Evolutionary conservation across 2,329 filamentous ascomycete genomes (phyloP), one percentile per base, ranked within the genome.

Genomic region (Apiospora aurea): DNA sequence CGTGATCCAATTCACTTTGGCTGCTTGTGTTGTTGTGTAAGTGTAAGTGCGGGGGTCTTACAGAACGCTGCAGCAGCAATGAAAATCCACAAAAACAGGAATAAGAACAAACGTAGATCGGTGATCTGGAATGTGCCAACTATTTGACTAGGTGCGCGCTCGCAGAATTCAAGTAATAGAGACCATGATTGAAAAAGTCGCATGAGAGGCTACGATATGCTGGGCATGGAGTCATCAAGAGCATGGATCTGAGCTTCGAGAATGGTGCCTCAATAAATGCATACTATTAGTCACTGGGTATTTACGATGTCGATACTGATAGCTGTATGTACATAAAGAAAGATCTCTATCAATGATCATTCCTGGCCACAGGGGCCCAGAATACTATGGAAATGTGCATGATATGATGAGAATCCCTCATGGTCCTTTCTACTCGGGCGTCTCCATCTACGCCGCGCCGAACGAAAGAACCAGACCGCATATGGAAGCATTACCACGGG

Each of bases 401-500:
- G 18, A 18, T 13, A 41, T 41, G 18, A 10, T 13, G n/a, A 41
- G 18, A 64, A 64, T n/a, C 18, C 18, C 34, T 29, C 34, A 7
- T 5, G 41, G 21, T 10, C 29, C 29, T n/a, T n/a, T 24, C 8
- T n/a, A 34, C 26, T 21, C 14, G 1, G 51, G 34, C 21, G 16
- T 34, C 10, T 38, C 4, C 18, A 61, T 38, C 2, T 4, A 38
- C 29, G 53, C 29, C 10, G 29, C 38, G 53, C 29, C n/a, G 8
- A 21, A 21, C 8, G 14, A 61, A 61, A 2, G 8, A 61, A 38
- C 21, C 21, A n/a, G 1, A n/a, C 6, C 16, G 21, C 29, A 16
- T 21, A 4, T 57, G 8, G 29, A 13, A 38, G 29, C n/a, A 64
- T 73, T 68, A 85, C 82, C 82, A 93, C 5, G 93, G 92, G 85